phyloP scores from a whole-genome alignment of 179 eudicot species.

The Beta macrorhiza region DNA sequence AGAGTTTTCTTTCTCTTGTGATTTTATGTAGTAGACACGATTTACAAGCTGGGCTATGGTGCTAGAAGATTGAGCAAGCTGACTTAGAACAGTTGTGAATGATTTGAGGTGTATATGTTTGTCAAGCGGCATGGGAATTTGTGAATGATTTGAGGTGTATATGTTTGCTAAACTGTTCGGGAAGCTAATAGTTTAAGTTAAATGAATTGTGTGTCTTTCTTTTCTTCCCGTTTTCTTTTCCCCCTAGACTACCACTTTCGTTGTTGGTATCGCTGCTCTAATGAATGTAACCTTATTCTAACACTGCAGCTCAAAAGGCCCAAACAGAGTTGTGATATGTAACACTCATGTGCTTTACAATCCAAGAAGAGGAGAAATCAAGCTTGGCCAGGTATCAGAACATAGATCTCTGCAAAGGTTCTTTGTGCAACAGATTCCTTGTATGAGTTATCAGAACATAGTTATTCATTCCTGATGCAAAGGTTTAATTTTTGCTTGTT shows the following conservation, averaged over 20 bases:
- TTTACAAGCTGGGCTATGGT: background rate
- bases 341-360: slow-evolving; percentile 95
- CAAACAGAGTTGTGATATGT: slow-evolving; percentile 72
- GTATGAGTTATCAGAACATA: background rate
- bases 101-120: background rate
- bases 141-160: too few species aligned
- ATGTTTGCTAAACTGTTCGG: background rate
- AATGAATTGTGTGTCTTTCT: background rate
- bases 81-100: background rate
- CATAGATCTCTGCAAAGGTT: background rate
- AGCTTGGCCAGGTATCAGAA: slow-evolving; percentile 87
- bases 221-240: background rate
- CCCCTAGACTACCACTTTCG: background rate
- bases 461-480: too few species aligned
- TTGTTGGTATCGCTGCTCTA: background rate
- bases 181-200: background rate
- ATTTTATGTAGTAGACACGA: background rate
- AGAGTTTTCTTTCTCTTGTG: background rate
- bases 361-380: slow-evolving; percentile 95
- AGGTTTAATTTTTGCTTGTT: too few species aligned
- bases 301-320: slow-evolving; percentile 54
- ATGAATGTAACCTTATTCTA: background rate
- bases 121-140: too few species aligned
- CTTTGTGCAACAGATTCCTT: slow-evolving; percentile 6
- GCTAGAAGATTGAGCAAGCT: background rate